Evolutionary conservation across 2,329 filamentous ascomycete species (phyloP).

Genomic region (Colletotrichum scovillei): DNA sequence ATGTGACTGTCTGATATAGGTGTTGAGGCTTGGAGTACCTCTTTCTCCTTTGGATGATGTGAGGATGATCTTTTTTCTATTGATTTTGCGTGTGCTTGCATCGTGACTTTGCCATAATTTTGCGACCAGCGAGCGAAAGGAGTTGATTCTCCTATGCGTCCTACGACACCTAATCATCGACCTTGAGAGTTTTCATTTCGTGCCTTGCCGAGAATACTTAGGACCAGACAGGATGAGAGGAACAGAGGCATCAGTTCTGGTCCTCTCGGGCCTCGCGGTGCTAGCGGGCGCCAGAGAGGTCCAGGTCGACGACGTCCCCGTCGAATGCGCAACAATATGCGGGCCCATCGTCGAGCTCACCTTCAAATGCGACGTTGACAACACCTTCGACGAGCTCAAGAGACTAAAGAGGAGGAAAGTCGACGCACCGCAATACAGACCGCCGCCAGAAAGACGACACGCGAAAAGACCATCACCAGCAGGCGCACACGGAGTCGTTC

Average conservation of each 20-base stretch:
- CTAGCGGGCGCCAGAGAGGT: conserved; percentile 45
- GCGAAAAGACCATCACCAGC: not conserved
- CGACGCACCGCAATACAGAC: not conserved
- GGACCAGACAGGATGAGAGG: conserved; percentile 41
- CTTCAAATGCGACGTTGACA: conserved; percentile 46
- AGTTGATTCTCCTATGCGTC: not conserved
- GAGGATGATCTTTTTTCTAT: conserved; percentile 3
- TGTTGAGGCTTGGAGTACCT: not conserved
- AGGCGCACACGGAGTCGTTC: not conserved
- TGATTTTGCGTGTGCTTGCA: not conserved
- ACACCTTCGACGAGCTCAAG: conserved; percentile 37
- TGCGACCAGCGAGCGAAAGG: not conserved
- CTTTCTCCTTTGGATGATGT: conserved; percentile 19
- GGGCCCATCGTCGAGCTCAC: conserved; percentile 56
- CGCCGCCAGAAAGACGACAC: not conserved
- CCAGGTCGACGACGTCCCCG: conserved; percentile 49
- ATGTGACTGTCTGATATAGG: conserved; percentile 26
- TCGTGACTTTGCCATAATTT: not conserved
- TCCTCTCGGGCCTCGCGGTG: conserved; percentile 44
- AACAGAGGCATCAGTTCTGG: conserved; percentile 39
- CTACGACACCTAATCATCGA: not conserved
- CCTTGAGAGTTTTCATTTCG: too few species aligned
- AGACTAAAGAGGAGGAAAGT: conserved; percentile 42
- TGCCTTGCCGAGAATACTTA: too few species aligned
- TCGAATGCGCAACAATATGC: conserved; percentile 54